Evolutionary conservation across 257 asterid genomes (phyloP), one percentile per base, ranked within the genome.

Genomic region (Salvia splendens): DNA sequence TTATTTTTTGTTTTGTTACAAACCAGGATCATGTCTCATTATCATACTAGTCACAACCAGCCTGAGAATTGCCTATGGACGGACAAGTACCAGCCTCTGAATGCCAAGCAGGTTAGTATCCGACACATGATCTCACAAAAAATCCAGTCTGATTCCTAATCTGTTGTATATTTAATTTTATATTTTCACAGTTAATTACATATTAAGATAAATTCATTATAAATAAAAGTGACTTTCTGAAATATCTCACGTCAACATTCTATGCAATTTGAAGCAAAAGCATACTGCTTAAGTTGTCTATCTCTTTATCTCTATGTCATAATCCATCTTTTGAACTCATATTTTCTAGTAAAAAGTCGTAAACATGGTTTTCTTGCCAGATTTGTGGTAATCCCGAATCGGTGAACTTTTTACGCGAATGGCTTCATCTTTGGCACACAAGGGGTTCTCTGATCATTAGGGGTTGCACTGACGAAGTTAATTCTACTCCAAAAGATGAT

Each of bases 341-440:
- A 20, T 28, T 28, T 55, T 41, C 61, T 10, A 15, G 58, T 69
- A 36, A 49, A 40, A 43, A 51, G 53, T 70, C 64, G 68, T 52
- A 35, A 49, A 46, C 63, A 63, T 77, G 43, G 6, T 49, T 68
- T 69, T 70, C 68, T 71, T 59, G 77, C 70, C 84, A 94, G 99
- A 76, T 94, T 73, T 94, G 99, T 72, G 95, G 99, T 59, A 94
- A 94, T 81, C 79, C 78, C 35, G 95, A 84, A 68, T 72, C 95
- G 9, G 97, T 94, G 68, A 81, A 78, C 68, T 64, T 73, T 70
- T 73, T 94, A 65, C 85, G 86, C 64, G 95, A 94, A 72, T 94
- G 99, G 99, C 91, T 94, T 74, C 85, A 73, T 67, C 82, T 72
- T 69, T 94, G 99, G 99, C 91, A 88, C 70, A 84, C 80, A 70